These are phyloP conservation scores for Penicillium ochrochloron DNA, from an alignment of 495 filamentous ascomycete species.

Conservation along the genomic window DNA sequence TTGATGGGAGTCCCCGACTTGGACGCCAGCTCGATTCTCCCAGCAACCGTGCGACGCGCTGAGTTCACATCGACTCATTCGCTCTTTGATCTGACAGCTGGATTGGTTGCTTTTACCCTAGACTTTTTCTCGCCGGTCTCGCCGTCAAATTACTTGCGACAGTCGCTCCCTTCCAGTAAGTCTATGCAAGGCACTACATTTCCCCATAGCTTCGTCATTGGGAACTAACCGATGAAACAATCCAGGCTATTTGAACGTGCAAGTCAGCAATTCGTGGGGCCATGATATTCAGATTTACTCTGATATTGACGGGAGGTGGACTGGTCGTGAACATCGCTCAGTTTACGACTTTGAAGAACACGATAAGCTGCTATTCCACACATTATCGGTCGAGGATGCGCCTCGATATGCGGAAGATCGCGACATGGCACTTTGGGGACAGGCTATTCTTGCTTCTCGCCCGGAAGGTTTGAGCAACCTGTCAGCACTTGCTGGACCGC, in stretches of 20 bases:
- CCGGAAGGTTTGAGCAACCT: conserved; percentile 34
- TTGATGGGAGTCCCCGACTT: conserved; percentile 48
- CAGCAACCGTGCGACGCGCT: conserved; percentile 44
- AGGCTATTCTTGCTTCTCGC: conserved; percentile 38
- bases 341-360: conserved; percentile 33
- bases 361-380: conserved; percentile 32
- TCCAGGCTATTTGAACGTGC: conserved; percentile 67
- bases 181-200: background rate
- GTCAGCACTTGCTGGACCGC: conserved; percentile 34
- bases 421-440: conserved; percentile 54
- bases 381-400: conserved; percentile 43
- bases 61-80: conserved; percentile 55
- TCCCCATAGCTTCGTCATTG: conserved; percentile 9
- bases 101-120: conserved; percentile 42
- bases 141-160: conserved; percentile 77
- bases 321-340: conserved; percentile 40
- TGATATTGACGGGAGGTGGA: conserved; percentile 57
- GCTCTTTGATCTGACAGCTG: conserved; percentile 48
- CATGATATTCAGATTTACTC: conserved; percentile 51
- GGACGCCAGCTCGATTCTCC: conserved; percentile 28
- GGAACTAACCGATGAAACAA: conserved; percentile 24
- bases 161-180: conserved; percentile 76
- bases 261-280: conserved; percentile 44
- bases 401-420: conserved; percentile 43
- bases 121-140: conserved; percentile 88